Evolutionary conservation across 1,284 basidiomycete species (phyloP).

Genomic region (Pyrrhoderma noxium): DNA sequence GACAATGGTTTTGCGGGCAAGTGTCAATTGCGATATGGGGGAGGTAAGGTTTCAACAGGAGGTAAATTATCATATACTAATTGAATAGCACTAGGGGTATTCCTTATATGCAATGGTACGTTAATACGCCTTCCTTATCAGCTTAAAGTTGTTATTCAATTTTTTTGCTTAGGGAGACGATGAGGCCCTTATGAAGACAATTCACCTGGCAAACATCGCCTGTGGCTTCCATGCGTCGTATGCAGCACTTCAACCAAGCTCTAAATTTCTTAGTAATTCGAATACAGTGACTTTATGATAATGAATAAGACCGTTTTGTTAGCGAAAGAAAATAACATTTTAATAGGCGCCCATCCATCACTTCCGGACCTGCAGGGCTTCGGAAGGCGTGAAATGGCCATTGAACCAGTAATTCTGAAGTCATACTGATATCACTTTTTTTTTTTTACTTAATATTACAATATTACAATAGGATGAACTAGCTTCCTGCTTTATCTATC

Average conservation of each 20-base stretch:
- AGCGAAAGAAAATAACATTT: slow-evolving; percentile 45
- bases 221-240: slow-evolving; percentile 61
- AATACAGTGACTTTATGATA: slow-evolving; percentile 47
- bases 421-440: background rate
- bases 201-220: slow-evolving; percentile 57
- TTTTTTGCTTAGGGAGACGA: slow-evolving; percentile 47
- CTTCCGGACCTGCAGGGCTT: slow-evolving; percentile 59
- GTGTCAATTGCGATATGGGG: slow-evolving; percentile 58
- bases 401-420: slow-evolving; percentile 37
- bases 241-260: slow-evolving; percentile 18
- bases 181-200: slow-evolving; percentile 51
- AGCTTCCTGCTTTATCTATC: slow-evolving; percentile 50
- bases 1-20: slow-evolving; percentile 32
- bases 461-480: slow-evolving; percentile 47
- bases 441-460: background rate
- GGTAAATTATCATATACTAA: no score
- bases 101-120: slow-evolving; percentile 41
- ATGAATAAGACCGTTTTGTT: slow-evolving; percentile 53
- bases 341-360: slow-evolving; percentile 55
- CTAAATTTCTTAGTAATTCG: background rate
- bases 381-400: slow-evolving; percentile 53
- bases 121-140: background rate
- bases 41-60: slow-evolving; percentile 33
- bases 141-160: background rate
- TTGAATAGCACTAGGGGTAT: slow-evolving; percentile 35